Base-by-base conservation (phyloP, 768 basidiomycete species). In the Podaxis sp. region DNA sequence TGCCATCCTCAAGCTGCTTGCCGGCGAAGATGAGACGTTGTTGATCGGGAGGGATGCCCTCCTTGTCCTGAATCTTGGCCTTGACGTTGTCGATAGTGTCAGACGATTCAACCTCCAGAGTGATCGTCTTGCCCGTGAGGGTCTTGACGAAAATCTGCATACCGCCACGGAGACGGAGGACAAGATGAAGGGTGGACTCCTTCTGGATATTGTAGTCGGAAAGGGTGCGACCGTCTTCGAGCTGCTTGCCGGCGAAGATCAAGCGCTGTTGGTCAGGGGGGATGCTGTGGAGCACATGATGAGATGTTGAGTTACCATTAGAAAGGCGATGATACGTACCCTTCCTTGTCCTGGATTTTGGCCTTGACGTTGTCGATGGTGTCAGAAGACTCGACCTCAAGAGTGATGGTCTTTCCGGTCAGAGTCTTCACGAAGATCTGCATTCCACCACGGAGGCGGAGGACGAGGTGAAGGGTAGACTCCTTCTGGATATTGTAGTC, bases 401-500 rank as follows among this genome's bases (percentile, higher is more conserved):
- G 78, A n/a, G 93, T 94, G 75, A 93, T 93, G 0, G 94, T 95
- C 81, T 95, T 96, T 29, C 92, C 92, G 3, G 93, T 94, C 52
- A 91, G 64, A 0, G 89, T 91, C 80, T 91, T 90, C 19, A 90
- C 89, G 65, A 91, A 91, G 58, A 91, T 91, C 64, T 91, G 89
- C 89, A 91, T 91, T 50, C 93, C 93, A 64, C 93, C 94, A 69
- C 93, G 90, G n/a, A 96, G 86, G 74, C 94, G 91, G 33, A 96
- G 85, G 25, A 95, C 93, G 69, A 79, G 84, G 70, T 96, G 94
- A 57, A 96, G 89, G 41, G 94, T 96, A 0, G 89, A 92, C 79
- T 96, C 94, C 80, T 96, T 96, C 84, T 96, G 94, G 68, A 96
- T 95, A 73, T 94, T 93, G 73, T 94, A 93, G 67, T 92, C 91